Evolutionary conservation across 768 basidiomycete species (phyloP), one percentile per base, ranked within the genome.

Genomic region (Sporobolomyces roseus): DNA sequence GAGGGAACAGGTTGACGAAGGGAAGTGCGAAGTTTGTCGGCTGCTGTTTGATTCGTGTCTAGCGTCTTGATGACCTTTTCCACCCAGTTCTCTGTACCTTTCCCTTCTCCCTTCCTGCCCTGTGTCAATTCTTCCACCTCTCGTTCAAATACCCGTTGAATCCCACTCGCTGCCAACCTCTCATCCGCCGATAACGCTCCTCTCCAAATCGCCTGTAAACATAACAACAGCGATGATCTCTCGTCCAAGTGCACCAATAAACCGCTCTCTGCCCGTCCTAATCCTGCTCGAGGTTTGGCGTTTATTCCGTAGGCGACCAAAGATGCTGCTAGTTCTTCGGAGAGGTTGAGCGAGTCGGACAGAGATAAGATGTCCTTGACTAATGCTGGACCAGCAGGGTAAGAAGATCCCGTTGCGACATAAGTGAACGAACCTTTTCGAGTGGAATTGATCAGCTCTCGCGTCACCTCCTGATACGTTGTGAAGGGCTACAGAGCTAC

Each of bases 321-420:
- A 5, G 70, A 67, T 6, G 91, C 89, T 58, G 87, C 80, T 78
- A 89, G 86, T 73, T 87, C 85, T 80, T 94, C 92, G 17, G 92
- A 93, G 72, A 86, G 86, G 74, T 85, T 83, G 61, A 96, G 86
- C 62, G 90, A 85, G 75, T 88, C 85, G 0, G 92, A 85, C 63
- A 93, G 84, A 78, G 90, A 89, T 63, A 89, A 78, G 63, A 92
- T 91, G 76, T 92, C 88, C 19, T 84, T 78, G 77, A 90, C 91
- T 71, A 93, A 83, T 0, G 86, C 85, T 41, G 87, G 82, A n/a
- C 85, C 81, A 74, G 83, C 84, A 35, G 88, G 86, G 65, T 87
- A 68, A 2, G 54, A 59, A 19, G 54, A 60, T 7, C 71, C 71
- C 17, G 64, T 81, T 27, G 68, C 68, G 41, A 74, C 72, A 56